Conservation (phyloP, 2,329 filamentous ascomycete genomes). For the Bipolaris gigantea region DNA sequence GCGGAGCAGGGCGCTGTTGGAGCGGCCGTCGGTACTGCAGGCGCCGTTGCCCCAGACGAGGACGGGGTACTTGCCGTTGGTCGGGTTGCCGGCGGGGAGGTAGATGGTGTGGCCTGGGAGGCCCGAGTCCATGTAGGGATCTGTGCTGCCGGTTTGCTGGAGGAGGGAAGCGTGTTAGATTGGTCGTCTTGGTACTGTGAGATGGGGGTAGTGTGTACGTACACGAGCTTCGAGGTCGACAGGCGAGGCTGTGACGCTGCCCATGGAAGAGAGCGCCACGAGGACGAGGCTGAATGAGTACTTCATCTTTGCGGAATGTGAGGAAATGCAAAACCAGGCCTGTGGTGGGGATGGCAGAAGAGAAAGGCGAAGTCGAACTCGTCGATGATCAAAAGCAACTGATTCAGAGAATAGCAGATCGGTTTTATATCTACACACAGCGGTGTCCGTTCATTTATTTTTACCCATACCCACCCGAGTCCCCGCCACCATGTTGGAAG, state of each 20-base stretch:
- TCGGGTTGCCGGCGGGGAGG: conserved; percentile 11
- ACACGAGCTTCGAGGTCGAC: neutral
- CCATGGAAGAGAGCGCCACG: neutral
- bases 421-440: no score
- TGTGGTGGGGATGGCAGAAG: neutral
- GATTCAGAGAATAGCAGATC: neutral
- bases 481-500: no score
- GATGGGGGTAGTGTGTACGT: neutral
- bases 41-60: conserved; percentile 32
- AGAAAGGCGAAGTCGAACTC: neutral
- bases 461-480: no score
- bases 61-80: conserved; percentile 19
- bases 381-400: neutral
- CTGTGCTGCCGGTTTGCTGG: conserved; percentile 2
- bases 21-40: conserved; percentile 21
- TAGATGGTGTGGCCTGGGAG: conserved; percentile 22
- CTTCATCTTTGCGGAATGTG: conserved; percentile 2
- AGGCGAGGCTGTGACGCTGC: neutral
- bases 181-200: no score
- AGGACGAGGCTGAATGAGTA: conserved; percentile 3
- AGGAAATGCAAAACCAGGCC: neutral
- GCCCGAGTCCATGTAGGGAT: conserved; percentile 9
- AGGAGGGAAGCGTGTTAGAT: neutral
- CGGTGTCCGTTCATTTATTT: no score
- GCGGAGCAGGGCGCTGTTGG: conserved; percentile 16